Evolutionary conservation across 768 basidiomycete species (phyloP), one percentile per base, ranked within the genome.

Genomic region (Pulveroboletus sp.): DNA sequence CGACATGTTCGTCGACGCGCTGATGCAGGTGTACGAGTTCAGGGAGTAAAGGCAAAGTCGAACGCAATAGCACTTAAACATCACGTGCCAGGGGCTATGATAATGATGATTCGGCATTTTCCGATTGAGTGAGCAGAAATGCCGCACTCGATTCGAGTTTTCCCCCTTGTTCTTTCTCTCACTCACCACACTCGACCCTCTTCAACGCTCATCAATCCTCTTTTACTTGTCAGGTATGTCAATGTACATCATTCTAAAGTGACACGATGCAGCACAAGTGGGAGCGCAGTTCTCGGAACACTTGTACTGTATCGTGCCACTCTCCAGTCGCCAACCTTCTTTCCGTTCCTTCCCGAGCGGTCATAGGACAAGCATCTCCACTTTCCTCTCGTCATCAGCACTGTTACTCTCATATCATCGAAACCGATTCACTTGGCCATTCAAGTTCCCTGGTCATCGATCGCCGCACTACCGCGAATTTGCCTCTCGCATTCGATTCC

Each of bases 281-380:
- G 68, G 73, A 76, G 75, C 73, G 75, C 59, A 65, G 73, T 75
- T 51, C 76, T 77, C 71, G 62, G 49, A 68, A 74, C 70, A 63
- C 70, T 67, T 66, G 70, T 66, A 32, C 44, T 56, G 47, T 41
- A 17, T 43, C 50, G 55, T 61, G 53, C 38, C 51, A n/a, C 40
- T n/a, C n/a, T n/a, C n/a, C n/a, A n/a, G n/a, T n/a, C n/a, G n/a
- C n/a, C 21, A n/a, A 27, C 27, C 34, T 21, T 27, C 23, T 25
- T 12, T 20, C 2, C 20, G 17, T 20, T 5, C 20, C 8, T 7
- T 20, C 16, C 31, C n/a, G 24, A 23, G 17, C 17, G 25, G 24
- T 13, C 19, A 17, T 4, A 37, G 20, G 5, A 12, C 19, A n/a
- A n/a, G 8, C 10, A 6, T 37, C 19, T 21, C 36, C 21, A 11